phyloP scores from a whole-genome alignment of 352 stramenopile species.

The Pythium vanterpoolii region DNA sequence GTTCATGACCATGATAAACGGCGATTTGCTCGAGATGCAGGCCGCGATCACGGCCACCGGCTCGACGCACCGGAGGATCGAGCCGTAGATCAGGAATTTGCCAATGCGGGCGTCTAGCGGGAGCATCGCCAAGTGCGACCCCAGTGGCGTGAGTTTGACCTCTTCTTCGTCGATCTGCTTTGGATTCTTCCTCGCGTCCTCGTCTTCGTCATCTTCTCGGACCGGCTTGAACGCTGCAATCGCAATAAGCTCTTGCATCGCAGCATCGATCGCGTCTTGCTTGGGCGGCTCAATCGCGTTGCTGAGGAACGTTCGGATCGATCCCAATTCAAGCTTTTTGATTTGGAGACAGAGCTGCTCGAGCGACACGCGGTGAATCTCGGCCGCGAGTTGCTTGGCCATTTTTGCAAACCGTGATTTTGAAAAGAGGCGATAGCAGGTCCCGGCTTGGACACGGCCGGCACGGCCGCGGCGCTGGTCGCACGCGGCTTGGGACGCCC shows the following conservation, averaged over 20 bases:
- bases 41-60: slow-evolving; percentile 81
- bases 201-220: neutral
- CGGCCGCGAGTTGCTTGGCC: slow-evolving; percentile 69
- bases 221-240: slow-evolving; percentile 83
- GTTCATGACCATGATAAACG: slow-evolving; percentile 72
- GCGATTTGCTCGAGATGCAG: slow-evolving; percentile 75
- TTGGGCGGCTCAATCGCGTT: slow-evolving; percentile 92
- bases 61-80: slow-evolving; percentile 81
- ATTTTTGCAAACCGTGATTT: slow-evolving; percentile 56
- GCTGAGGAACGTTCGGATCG: slow-evolving; percentile 65
- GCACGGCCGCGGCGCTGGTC: slow-evolving; percentile 83
- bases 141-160: slow-evolving; percentile 91
- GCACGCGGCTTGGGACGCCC: slow-evolving; percentile 73
- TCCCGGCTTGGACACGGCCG: slow-evolving; percentile 74
- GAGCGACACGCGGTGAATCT: slow-evolving; percentile 87
- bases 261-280: slow-evolving; percentile 86
- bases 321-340: slow-evolving; percentile 75
- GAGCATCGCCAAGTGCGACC: slow-evolving; percentile 80
- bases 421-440: slow-evolving; percentile 79
- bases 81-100: slow-evolving; percentile 88
- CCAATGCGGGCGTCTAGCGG: slow-evolving; percentile 83
- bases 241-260: slow-evolving; percentile 87
- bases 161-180: slow-evolving; percentile 28
- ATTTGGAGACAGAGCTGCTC: slow-evolving; percentile 87
- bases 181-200: neutral